Evolutionary conservation across 768 basidiomycete species (phyloP).

Genomic region (Aureoboletus auriporus): DNA sequence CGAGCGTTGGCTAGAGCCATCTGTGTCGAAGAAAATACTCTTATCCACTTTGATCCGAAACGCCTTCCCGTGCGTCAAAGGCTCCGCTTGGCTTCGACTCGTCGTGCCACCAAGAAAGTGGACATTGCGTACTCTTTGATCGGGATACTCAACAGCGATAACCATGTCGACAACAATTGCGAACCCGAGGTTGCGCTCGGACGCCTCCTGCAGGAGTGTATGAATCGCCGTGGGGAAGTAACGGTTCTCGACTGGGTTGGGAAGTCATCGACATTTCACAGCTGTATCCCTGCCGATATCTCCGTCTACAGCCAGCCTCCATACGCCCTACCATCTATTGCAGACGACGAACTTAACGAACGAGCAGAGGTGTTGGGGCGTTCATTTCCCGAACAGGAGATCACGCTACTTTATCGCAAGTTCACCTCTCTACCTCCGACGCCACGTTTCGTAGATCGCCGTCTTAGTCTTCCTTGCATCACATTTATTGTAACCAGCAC

Average conservation of each 20-base stretch:
- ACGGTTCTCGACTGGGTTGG: conserved; percentile 20
- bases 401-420: not conserved
- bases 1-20: not conserved
- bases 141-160: conserved; percentile 14
- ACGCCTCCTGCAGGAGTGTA: conserved; percentile 9
- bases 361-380: not conserved
- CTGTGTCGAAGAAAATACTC: not conserved
- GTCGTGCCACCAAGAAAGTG: conserved; percentile 2
- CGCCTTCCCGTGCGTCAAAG: conserved; percentile 2
- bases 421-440: not conserved
- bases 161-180: conserved; percentile 1
- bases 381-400: not conserved
- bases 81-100: conserved; percentile 13
- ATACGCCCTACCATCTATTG: not conserved
- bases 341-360: not conserved
- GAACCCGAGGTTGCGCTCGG: conserved; percentile 9
- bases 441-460: conserved; percentile 3
- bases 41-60: not conserved
- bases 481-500: conserved; percentile 1
- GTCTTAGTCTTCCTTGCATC: conserved; percentile 12
- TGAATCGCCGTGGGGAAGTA: conserved; percentile 9
- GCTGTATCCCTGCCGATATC: conserved; percentile 10
- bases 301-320: conserved; percentile 8
- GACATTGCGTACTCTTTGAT: conserved; percentile 15
- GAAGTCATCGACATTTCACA: conserved; percentile 12